Evolutionary conservation across 768 basidiomycete genomes (phyloP), one percentile per base, ranked within the genome.

Genomic region (Coprinopsis marcescibilis): DNA sequence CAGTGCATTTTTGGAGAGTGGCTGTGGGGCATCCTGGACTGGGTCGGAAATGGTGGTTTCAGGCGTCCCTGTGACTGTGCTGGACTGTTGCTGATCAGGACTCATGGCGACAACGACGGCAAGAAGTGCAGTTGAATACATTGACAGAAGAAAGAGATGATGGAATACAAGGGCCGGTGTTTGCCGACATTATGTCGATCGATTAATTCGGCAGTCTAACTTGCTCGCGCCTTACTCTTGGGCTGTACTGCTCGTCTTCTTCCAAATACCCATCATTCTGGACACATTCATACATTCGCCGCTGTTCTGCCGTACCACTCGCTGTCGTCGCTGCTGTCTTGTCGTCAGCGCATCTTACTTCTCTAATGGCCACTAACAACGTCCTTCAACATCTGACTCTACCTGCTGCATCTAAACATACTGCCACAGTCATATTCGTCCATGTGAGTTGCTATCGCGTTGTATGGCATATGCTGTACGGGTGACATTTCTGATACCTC

Each of bases 371-470:
- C 48, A 62, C 67, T 35, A 50, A 62, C 43, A 54, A 52, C 35
- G 48, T 62, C 37, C 68, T 83, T 43, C 74, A 76, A 55, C 73
- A 60, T 61, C 62, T 84, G 52, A 68, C 73, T 24, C 69, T 85
- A 24, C 68, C 75, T 29, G 71, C 88, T 10, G 58, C 68, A 33
- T 57, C 68, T 30, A 80, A 75, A 52, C 92, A 95, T 64, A 83
- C 87, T 6, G 88, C 89, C 6, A 92, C 89, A 0, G 79, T 95
- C 52, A 85, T 95, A 57, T 91, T 95, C 62, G 67, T 91, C 32
- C 93, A 96, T 75, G 91, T 91, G 62, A 57, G 85, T 36, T 49
- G 37, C 45, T 8, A 40, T 46, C 17, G 17, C n/a, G 14, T 13
- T 42, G 2, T 26, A 15, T 6, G 5, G 38, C 6, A 26, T 27